A percentile compares a stretch with the other conserved stretches of the same genome.
phyloP scores from a whole-genome alignment of 352 stramenopile genomes.

The Halophytophthora polymorphica region DNA sequence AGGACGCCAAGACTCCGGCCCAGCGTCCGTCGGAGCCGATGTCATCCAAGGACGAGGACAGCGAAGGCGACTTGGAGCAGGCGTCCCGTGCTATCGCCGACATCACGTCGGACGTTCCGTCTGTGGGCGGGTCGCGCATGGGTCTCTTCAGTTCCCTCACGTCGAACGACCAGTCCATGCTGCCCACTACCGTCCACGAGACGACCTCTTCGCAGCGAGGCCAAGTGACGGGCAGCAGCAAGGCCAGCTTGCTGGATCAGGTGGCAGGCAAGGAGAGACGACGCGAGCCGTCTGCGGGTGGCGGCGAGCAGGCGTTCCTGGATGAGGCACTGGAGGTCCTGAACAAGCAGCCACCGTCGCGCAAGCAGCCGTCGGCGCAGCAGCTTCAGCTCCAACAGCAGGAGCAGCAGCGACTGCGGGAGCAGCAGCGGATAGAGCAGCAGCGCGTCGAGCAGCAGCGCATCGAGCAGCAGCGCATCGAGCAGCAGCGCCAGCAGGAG shows the following conservation, averaged over 20 bases:
- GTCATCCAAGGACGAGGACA: slow-evolving; percentile 26
- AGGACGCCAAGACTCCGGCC: slow-evolving; percentile 23
- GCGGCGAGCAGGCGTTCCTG: slow-evolving; percentile 30
- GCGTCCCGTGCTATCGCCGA: slow-evolving; percentile 36
- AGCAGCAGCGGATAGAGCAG: slow-evolving; percentile 30
- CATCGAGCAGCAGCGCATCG: slow-evolving; percentile 10
- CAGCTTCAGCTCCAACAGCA: slow-evolving; percentile 15
- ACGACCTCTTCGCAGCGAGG: too few species aligned
- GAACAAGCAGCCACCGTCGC: slow-evolving; percentile 32
- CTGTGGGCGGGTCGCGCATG: slow-evolving; percentile 11
- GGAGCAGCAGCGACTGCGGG: slow-evolving; percentile 12
- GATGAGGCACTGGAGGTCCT: slow-evolving; percentile 44
- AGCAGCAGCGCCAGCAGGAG: slow-evolving; percentile 17
- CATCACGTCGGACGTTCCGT: slow-evolving; percentile 29
- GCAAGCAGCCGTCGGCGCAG: slow-evolving; percentile 7
- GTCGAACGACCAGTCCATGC: slow-evolving; percentile 7
- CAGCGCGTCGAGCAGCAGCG: slow-evolving; percentile 20
- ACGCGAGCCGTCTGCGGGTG: too few species aligned
- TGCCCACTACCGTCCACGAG: background rate
- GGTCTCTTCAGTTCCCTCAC: slow-evolving; percentile 19
- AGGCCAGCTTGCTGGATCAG: too few species aligned
- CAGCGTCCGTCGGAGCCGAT: too few species aligned
- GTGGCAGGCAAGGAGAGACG: too few species aligned
- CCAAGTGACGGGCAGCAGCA: too few species aligned
- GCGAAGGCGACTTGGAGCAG: slow-evolving; percentile 30